A percentile compares a stretch with the other conserved stretches of the same genome.
Conservation (phyloP, 140 eudicot species). For the Flaveria floridana region DNA sequence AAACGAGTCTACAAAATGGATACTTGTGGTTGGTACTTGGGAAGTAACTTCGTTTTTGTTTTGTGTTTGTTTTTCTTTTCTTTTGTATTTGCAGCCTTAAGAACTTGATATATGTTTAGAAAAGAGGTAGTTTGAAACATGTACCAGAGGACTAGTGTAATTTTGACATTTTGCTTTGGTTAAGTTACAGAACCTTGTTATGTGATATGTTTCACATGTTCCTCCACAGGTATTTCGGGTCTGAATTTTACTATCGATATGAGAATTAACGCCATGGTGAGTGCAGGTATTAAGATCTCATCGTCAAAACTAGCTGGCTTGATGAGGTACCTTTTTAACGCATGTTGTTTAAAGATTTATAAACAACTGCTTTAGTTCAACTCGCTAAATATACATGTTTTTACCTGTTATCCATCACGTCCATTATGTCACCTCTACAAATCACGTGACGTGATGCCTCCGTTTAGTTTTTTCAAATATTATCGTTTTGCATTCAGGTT, state of each 20-base stretch:
- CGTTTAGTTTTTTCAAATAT: too few species aligned
- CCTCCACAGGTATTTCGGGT: background rate
- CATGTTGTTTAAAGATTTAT: too few species aligned
- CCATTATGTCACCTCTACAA: too few species aligned
- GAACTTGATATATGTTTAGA: conserved; percentile 37
- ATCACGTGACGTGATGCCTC: too few species aligned
- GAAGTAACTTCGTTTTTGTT: conserved; percentile 19
- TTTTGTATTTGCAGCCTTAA: conserved; percentile 29
- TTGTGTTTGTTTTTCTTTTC: background rate
- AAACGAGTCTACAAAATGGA: background rate
- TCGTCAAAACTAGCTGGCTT: too few species aligned
- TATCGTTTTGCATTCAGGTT: too few species aligned
- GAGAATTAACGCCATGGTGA: too few species aligned
- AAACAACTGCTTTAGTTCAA: too few species aligned
- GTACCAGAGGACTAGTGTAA: conserved; percentile 28
- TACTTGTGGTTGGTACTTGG: conserved; percentile 12
- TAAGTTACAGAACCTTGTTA: conserved; percentile 26
- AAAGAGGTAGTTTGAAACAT: conserved; percentile 38
- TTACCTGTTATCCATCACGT: too few species aligned
- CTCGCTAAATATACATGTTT: too few species aligned
- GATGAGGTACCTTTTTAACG: too few species aligned
- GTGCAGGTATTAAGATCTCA: too few species aligned
- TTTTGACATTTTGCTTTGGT: conserved; percentile 35
- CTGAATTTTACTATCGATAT: background rate
- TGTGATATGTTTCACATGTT: background rate